Base-by-base conservation (phyloP, 495 filamentous ascomycete species). In the Lichina pygmaea region DNA sequence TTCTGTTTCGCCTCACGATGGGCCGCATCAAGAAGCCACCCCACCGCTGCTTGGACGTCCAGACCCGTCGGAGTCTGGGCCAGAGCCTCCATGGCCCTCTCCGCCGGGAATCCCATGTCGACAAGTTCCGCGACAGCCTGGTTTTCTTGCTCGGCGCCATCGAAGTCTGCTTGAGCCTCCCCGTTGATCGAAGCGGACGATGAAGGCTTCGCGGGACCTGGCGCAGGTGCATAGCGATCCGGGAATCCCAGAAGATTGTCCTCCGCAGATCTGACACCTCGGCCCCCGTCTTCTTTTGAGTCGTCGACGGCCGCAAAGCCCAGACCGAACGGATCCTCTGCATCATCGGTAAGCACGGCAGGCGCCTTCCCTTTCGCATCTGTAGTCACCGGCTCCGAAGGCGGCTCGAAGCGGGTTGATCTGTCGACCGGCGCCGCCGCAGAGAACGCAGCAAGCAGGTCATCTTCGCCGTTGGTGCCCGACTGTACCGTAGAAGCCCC, bases 291-390 rank as follows among this genome's bases (percentile, higher is more conserved):
- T 24, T 24, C 2, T 4, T 24, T 24, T 24, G 24, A 24, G 1
- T 24, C 4, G 24, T 24, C 24, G 24, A 24, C 24, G 4, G 24
- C 2, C 2, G 86, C 52, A 46, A 77, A 63, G 41, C 62, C 72
- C 36, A 94, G 66, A n/a, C 85, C 89, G 53, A 97, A 95, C 8
- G 85, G 82, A 54, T 93, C 86, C 49, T 92, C 78, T 52, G 73
- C 72, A 37, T 68, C 62, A 1, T 60, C 56, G 9, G 9, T 24
- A 32, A 43, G 2, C 24, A 24, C 24, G 4, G 24, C 7, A 43
- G 31, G 7, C 16, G 33, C 17, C 10, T 24, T 24, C 43, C 10
- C 17, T 32, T 16, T 33, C 43, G 33, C 2, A 43, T 6, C 12
- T 15, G 6, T 33, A 15, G 16, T 6, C 24, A n/a, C 16, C 47